Percentiles rank a stretch among this genome's conserved stretches.
These are phyloP conservation scores for Ramaria sp. DNA, from an alignment of 768 basidiomycete genomes.

Conservation along the genomic window DNA sequence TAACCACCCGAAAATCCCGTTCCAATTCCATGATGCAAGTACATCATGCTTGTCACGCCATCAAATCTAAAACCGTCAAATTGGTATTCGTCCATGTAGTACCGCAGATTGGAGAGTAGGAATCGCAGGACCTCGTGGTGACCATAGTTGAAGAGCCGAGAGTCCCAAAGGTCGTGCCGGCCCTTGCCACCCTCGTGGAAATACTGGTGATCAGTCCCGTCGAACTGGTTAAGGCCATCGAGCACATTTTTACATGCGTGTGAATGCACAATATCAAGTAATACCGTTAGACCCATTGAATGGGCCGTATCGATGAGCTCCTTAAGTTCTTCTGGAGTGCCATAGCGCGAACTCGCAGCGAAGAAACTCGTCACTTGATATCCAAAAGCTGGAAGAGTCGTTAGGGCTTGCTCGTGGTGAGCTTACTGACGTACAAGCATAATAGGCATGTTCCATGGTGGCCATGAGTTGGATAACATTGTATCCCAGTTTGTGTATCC, in stretches of 20 bases:
- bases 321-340: conserved; percentile 90
- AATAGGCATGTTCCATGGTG: conserved; percentile 96
- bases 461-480: conserved; percentile 99
- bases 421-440: conserved; percentile 61
- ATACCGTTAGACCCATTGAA: conserved; percentile 81
- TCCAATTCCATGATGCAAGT: conserved; percentile 94
- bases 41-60: conserved; percentile 99
- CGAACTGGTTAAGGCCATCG: conserved; percentile 92
- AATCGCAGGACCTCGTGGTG: conserved; percentile 92
- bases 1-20: conserved; percentile 97
- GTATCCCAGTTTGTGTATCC: conserved; percentile 88
- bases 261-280: conserved; percentile 95
- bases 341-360: conserved; percentile 92
- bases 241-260: conserved; percentile 97
- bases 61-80: conserved; percentile 99
- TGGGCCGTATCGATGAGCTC: conserved; percentile 94
- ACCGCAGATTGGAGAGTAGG: conserved; percentile 88
- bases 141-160: conserved; percentile 93
- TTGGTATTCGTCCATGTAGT: conserved; percentile 88
- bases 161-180: conserved; percentile 95
- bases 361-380: conserved; percentile 99
- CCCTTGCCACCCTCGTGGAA: conserved; percentile 93
- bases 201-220: conserved; percentile 95
- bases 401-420: conserved; percentile 5
- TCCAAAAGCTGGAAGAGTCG: conserved; percentile 64